These are phyloP conservation scores for Hypoxylon subgilvum DNA, from an alignment of 495 filamentous ascomycete genomes.

Conservation along the genomic window DNA sequence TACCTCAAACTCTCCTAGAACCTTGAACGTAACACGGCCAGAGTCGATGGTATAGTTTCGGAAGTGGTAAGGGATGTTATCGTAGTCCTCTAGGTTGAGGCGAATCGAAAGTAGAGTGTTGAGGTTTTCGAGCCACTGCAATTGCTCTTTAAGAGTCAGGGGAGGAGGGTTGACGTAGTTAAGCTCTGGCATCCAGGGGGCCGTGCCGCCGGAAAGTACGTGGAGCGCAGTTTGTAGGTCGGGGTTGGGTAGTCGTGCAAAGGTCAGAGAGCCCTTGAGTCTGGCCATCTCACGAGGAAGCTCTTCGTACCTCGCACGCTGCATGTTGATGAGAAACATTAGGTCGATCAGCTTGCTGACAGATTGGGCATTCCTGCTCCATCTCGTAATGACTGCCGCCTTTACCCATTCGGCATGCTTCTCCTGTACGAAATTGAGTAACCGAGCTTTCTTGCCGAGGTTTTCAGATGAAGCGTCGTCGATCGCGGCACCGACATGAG, in stretches of 20 bases:
- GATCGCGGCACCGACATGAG: slow-evolving; percentile 25
- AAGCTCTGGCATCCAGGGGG: slow-evolving; percentile 79
- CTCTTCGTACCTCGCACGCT: slow-evolving; percentile 61
- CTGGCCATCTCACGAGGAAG: slow-evolving; percentile 67
- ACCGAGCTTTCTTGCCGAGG: slow-evolving; percentile 75
- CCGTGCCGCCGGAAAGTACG: slow-evolving; percentile 75
- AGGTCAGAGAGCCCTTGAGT: slow-evolving; percentile 69
- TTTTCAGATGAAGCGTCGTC: slow-evolving; percentile 70
- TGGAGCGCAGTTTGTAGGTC: slow-evolving; percentile 89
- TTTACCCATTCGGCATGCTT: slow-evolving; percentile 77
- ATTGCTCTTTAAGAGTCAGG: slow-evolving; percentile 66
- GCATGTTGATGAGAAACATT: slow-evolving; percentile 68
- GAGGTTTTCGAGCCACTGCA: slow-evolving; percentile 74
- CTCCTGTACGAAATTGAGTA: slow-evolving; percentile 73
- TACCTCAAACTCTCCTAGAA: slow-evolving; percentile 86
- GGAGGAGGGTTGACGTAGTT: slow-evolving; percentile 79
- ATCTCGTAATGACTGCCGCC: slow-evolving; percentile 82
- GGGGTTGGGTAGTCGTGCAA: slow-evolving; percentile 77
- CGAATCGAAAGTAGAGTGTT: slow-evolving; percentile 83
- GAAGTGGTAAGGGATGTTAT: slow-evolving; percentile 74
- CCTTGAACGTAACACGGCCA: slow-evolving; percentile 84
- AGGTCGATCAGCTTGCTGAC: slow-evolving; percentile 87
- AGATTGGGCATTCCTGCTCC: slow-evolving; percentile 77
- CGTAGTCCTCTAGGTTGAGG: slow-evolving; percentile 78
- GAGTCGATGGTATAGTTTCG: slow-evolving; percentile 73